phyloP scores from a whole-genome alignment of 1,284 basidiomycete species.

The Testicularia cyperi region DNA sequence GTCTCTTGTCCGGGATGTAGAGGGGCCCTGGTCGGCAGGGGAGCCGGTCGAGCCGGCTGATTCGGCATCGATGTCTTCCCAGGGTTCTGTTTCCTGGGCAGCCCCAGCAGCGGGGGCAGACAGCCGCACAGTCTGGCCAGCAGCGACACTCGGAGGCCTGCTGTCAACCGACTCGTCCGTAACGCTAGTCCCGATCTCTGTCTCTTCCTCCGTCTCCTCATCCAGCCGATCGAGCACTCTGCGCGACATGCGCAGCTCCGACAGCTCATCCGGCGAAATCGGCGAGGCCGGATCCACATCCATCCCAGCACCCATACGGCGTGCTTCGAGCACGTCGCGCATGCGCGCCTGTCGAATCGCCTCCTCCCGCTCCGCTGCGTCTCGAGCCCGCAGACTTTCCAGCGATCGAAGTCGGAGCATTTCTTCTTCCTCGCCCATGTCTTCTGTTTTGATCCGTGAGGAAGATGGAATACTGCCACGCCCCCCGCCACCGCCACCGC shows the following conservation, averaged over 20 bases:
- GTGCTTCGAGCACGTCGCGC: conserved; percentile 34
- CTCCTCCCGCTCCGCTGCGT: conserved; percentile 35
- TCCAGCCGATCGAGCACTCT: conserved; percentile 48
- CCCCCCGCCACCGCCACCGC: too few relatives aligned
- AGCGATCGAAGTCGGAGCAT: conserved; percentile 16
- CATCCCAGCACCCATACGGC: conserved; percentile 38
- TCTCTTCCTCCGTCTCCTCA: conserved; percentile 56
- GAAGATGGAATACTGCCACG: too few relatives aligned
- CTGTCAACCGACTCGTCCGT: conserved; percentile 1
- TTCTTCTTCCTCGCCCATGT: conserved; percentile 9
- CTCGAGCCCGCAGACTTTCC: conserved; percentile 36
- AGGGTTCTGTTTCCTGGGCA: conserved; percentile 24
- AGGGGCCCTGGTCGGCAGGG: too few relatives aligned
- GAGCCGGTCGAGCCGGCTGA: background rate
- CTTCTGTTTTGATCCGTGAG: conserved; percentile 29
- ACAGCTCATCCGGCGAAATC: conserved; percentile 17
- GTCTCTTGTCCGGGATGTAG: too few relatives aligned
- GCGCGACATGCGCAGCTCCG: conserved; percentile 29
- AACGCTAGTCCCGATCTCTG: conserved; percentile 26
- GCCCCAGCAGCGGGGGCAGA: background rate
- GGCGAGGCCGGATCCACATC: conserved; percentile 24
- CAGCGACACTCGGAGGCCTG: conserved; percentile 5
- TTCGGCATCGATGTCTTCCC: conserved; percentile 28
- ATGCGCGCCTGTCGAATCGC: conserved; percentile 27
- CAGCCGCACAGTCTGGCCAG: background rate